These are phyloP conservation scores for Nicotiana attenuata DNA, from an alignment of 257 asterid species.

Conservation along the genomic window DNA sequence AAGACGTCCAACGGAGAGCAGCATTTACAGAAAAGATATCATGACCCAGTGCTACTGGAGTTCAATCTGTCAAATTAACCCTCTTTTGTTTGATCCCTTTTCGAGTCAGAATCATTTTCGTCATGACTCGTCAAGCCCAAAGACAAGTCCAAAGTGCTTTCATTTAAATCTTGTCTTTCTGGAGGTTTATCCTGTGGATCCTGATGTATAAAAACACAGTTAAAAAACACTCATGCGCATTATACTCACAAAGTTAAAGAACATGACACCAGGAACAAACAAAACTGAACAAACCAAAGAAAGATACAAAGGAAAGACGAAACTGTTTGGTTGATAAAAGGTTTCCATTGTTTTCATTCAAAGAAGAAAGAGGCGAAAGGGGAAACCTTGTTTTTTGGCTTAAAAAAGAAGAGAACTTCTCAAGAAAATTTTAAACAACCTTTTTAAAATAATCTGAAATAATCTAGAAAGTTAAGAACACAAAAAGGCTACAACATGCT, in stretches of 20 bases:
- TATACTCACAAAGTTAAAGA: background rate
- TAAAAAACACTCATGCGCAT: background rate
- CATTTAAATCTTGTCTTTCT: slow-evolving; percentile 70
- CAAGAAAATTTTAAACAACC: background rate
- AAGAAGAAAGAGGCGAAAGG: background rate
- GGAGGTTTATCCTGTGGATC: slow-evolving; percentile 29
- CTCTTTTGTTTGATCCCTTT: slow-evolving; percentile 31
- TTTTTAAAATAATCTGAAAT: background rate
- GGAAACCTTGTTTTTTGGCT: background rate
- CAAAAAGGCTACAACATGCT: background rate
- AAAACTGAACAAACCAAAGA: background rate
- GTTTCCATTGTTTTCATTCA: background rate
- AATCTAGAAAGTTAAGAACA: background rate
- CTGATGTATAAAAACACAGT: slow-evolving; percentile 25
- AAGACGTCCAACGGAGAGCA: background rate
- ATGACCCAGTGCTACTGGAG: background rate
- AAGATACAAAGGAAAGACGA: background rate
- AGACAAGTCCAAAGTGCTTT: slow-evolving; percentile 71
- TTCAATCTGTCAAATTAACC: slow-evolving; percentile 18
- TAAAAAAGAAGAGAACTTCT: background rate
- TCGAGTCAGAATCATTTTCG: slow-evolving; percentile 30
- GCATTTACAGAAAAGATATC: background rate
- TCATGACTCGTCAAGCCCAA: slow-evolving; percentile 55
- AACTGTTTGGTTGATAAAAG: background rate
- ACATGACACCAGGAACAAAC: background rate